Base-by-base conservation (phyloP, 176 grass and related monocot genomes). In the Luzula sylvatica region DNA sequence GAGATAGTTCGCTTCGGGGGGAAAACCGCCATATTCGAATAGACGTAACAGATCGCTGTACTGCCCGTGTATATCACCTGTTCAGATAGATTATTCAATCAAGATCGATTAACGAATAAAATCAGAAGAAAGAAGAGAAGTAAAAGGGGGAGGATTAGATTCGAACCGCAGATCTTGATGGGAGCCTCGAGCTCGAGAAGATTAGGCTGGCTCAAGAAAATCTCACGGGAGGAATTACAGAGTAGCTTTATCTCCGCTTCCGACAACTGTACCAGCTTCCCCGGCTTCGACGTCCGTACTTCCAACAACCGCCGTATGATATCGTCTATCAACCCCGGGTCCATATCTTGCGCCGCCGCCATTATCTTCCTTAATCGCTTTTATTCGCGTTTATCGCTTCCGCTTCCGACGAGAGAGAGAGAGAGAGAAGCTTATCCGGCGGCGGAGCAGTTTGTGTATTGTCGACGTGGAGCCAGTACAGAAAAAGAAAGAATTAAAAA, bases 21-120 rank as follows among this genome's bases (percentile, higher is more conserved):
- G 87, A 17, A 87, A 79, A 12, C 78, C 78, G 32, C 87, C 87
- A 53, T 87, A 87, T 40, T 87, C 87, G 49, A 94, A 94, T 50
- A 94, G 78, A 67, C 82, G 86, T 66, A 94, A 61, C 42, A 94
- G 78, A 38, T 94, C 87, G 48, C 82, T 87, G 29, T 94, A 94
- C 54, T 94, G 87, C 61, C 87, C 87, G 72, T 94, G 87, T 57
- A 94, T 94, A 27, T 94, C 87, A 69, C 87, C 87, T 94, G 30
- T 35, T 35, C 7, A 35, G 30, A 35, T 35, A 35, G 30, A n/a
- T n/a, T n/a, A n/a, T n/a, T n/a, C n/a, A n/a, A n/a, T n/a, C n/a
- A n/a, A n/a, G n/a, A 20, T 15, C 30, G 9, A 35, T 35, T 9
- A 35, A 2, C 30, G 30, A 0, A 7, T 35, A 28, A 19, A 22